Conservation (phyloP, 75 land plant species). For the Ceratopteris richardii region DNA sequence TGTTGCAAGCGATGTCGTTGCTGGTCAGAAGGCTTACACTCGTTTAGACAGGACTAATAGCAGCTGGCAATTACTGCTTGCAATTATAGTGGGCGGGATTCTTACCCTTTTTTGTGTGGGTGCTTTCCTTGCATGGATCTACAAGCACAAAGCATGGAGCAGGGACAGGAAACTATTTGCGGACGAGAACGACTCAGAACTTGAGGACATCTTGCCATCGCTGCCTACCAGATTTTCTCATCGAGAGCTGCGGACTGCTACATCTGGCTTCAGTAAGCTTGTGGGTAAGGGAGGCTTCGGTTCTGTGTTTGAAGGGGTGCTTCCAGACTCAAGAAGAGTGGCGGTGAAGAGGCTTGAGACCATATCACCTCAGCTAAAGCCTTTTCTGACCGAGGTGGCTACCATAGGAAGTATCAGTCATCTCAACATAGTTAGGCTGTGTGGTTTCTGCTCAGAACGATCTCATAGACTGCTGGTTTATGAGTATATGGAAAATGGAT, state of each 20-base stretch:
- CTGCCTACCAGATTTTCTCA: constrained; percentile 1
- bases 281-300: constrained; percentile 37
- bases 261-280: background rate
- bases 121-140: too few relatives aligned
- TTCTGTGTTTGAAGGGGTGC: constrained; percentile 24
- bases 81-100: too few relatives aligned
- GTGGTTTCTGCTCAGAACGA: constrained; percentile 24
- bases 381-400: constrained; percentile 37
- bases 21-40: background rate
- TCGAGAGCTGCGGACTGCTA: constrained; percentile 1
- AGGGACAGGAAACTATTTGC: background rate
- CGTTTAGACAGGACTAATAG: background rate
- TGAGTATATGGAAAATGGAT: constrained; percentile 27
- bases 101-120: too few relatives aligned
- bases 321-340: constrained; percentile 19
- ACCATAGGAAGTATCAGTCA: constrained; percentile 29
- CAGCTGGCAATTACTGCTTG: too few relatives aligned
- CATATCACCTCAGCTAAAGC: constrained; percentile 6
- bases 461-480: constrained; percentile 20
- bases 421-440: constrained; percentile 23
- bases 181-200: background rate
- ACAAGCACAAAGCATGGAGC: background rate
- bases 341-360: constrained; percentile 24
- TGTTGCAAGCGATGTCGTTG: background rate
- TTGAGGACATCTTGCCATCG: background rate